phyloP scores from a whole-genome alignment of 2,329 filamentous ascomycete species.

The Catunica adiposa region DNA sequence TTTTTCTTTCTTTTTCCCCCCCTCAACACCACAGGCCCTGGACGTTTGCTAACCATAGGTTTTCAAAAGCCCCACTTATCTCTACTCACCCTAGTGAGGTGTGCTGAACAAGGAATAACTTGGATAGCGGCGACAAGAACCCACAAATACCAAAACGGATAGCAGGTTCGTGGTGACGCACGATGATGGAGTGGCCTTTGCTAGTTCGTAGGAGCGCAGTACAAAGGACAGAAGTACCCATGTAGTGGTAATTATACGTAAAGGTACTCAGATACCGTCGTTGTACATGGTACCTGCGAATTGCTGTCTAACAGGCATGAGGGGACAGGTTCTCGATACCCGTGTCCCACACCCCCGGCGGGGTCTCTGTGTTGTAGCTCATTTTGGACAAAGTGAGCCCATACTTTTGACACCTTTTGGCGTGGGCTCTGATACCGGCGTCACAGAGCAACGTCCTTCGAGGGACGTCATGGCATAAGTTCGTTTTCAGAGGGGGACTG shows the following conservation, averaged over 20 bases:
- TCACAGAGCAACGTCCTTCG: conserved; percentile 3
- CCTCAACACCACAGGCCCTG: too few species aligned
- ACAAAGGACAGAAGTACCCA: neutral
- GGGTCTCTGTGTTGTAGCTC: conserved; percentile 3
- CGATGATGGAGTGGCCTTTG: neutral
- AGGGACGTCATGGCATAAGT: neutral
- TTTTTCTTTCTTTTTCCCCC: too few species aligned
- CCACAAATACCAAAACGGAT: neutral
- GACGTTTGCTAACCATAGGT: too few species aligned
- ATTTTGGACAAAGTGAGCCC: conserved; percentile 4
- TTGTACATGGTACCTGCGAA: neutral
- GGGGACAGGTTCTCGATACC: neutral
- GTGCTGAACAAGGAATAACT: neutral
- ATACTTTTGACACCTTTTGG: conserved; percentile 10
- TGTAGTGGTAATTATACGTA: neutral
- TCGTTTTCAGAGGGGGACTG: neutral
- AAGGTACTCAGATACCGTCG: neutral
- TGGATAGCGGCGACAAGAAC: too few species aligned
- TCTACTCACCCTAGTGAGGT: neutral
- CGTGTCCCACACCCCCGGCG: neutral
- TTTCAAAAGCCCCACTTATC: neutral
- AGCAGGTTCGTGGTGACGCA: neutral
- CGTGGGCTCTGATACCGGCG: neutral
- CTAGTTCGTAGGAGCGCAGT: neutral
- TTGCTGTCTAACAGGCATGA: neutral